Base-by-base conservation (phyloP, 805 yeast species). In the Metschnikowia bowlesiae region DNA sequence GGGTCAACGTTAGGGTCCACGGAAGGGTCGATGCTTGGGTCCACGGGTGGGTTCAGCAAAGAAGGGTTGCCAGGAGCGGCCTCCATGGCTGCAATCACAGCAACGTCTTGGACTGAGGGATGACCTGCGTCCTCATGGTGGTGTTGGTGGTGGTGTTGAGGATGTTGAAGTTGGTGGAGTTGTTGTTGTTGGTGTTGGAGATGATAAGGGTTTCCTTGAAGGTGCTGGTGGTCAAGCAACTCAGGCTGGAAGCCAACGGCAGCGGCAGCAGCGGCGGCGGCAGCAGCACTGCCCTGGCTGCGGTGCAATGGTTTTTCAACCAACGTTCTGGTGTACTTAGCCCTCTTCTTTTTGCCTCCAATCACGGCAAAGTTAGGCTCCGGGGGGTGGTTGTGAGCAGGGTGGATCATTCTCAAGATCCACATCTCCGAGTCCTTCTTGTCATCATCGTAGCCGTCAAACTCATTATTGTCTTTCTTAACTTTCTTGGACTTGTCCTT, bases 381-480 rank as follows among this genome's bases (percentile, higher is more conserved):
- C 13, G 75, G 70, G 1, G 76, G 64, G 57, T 74, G 78, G 58
- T 74, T 74, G 60, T 74, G 78, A 22, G 66, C 66, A 1, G 77
- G 76, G 57, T 70, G 71, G 47, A 74, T 73, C 78, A 74, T 74
- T 49, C 77, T 60, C 58, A 74, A 72, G 40, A 73, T 69, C 78
- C 78, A 74, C 69, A 71, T 70, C 56, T 73, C 77, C 36, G 54
- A 53, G 38, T 62, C 65, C 39, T 62, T 54, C 49, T 53, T 52
- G 46, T 57, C 58, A 42, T 54, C 55, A 41, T 53, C 57, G 48
- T 48, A 54, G 26, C 55, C 61, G 39, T 62, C 63, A 32, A 61
- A 56, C 46, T 61, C 66, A 32, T 60, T 54, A 36, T 50, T 54
- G 48, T 63, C 66, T 58, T 61, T 61, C 51, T 59, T 65, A 49